Percentiles rank a stretch among this genome's conserved stretches.
These are phyloP conservation scores for Ulmus americana DNA, from an alignment of 331 rosid species.

Conservation along the genomic window DNA sequence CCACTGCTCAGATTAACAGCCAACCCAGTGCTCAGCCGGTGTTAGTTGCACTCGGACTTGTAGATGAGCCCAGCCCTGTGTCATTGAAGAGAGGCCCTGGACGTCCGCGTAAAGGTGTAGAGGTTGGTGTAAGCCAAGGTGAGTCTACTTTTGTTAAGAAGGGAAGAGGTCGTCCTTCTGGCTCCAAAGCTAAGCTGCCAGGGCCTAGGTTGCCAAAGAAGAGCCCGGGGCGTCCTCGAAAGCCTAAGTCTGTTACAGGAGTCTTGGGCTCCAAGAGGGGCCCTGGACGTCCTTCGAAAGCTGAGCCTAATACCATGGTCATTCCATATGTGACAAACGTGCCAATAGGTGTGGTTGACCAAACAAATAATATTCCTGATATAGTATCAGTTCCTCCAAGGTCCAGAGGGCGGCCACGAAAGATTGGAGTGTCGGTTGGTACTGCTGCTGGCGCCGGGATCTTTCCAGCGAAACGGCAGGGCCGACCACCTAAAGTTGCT, in stretches of 20 bases:
- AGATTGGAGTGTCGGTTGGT: constrained; percentile 2
- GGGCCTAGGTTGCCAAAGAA: constrained; percentile 28
- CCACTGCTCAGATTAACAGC: constrained; percentile 27
- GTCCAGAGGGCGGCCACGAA: constrained; percentile 64
- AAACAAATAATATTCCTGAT: neutral
- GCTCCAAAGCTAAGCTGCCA: constrained; percentile 21
- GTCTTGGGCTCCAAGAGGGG: constrained; percentile 37
- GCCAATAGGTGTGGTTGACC: constrained; percentile 20
- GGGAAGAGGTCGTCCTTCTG: constrained; percentile 63
- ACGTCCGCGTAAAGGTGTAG: constrained; percentile 40
- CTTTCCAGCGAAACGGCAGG: constrained; percentile 22
- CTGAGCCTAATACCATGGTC: constrained; percentile 35
- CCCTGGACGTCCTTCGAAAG: constrained; percentile 65
- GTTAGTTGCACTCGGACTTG: constrained; percentile 56
- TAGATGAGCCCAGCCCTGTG: constrained; percentile 51
- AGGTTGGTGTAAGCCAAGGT: neutral
- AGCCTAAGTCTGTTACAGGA: constrained; percentile 35
- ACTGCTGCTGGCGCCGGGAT: constrained; percentile 10
- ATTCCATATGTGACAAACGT: constrained; percentile 44
- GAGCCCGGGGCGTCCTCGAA: constrained; percentile 45
- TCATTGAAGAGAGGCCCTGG: constrained; percentile 35
- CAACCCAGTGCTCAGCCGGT: constrained; percentile 35
- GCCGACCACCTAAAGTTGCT: constrained; percentile 29
- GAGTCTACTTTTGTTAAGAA: constrained; percentile 20
- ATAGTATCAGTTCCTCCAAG: constrained; percentile 13